Evolutionary conservation across 2,329 filamentous ascomycete genomes (phyloP), one percentile per base, ranked within the genome.

Genomic region (Trichophyton equinum): DNA sequence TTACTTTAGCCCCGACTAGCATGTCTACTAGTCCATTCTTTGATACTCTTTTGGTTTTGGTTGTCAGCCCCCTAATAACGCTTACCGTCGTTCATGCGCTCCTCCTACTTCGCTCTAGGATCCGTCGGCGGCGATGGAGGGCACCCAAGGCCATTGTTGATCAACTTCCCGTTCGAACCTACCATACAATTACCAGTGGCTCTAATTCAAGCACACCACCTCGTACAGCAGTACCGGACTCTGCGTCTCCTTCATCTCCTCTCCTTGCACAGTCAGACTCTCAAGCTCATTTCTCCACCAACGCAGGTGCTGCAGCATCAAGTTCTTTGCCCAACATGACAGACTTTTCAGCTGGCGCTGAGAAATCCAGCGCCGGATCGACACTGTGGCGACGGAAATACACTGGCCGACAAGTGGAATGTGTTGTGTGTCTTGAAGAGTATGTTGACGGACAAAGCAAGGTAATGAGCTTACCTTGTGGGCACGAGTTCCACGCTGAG

Each of bases 141-240:
- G 94, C 94, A n/a, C 94, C 94, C 4, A 99, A 99, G 74, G 95
- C 90, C 0, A 85, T 99, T 0, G 91, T 99, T 18, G 91, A 96
- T 67, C 86, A 88, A 62, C 81, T 99, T n/a, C 94, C 94, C 1
- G 91, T 99, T 13, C 85, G 92, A 62, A 97, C 91, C 0, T 99
- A 96, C 70, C 91, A 95, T 68, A 95, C 91, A 0, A 88, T 96
- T 40, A 77, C 82, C 1, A 78, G 81, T 9, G 81, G 83, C 1
- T 83, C 85, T 1, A 83, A 72, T 75, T 81, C 72, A 68, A 82
- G 68, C 67, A 82, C 63, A 69, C 78, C 78, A 20, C 76, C 82
- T 11, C 78, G 85, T 58, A 71, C 85, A 2, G 79, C 87, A 3
- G 88, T 85, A 20, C 85, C 85, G 0, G 79, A 78, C 11, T 81